Evolutionary conservation across 139 green algal genomes (phyloP).

Genomic region (Volvox reticuliferus): DNA sequence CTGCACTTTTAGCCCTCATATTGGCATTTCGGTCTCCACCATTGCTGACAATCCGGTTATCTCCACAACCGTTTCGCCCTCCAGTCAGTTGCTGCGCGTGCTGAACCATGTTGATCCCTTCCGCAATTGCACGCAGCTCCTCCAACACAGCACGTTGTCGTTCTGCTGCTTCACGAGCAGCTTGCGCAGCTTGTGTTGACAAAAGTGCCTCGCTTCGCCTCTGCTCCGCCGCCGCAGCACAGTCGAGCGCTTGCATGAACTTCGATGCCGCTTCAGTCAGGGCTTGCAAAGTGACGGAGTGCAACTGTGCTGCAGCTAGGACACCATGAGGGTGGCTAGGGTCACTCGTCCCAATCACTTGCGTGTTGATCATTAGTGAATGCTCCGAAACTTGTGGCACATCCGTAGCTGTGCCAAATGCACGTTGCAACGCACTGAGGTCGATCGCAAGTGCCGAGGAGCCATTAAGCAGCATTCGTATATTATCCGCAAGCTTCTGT

Average conservation of each 20-base stretch:
- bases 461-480: background rate
- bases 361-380: no score
- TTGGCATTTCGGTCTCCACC: no score
- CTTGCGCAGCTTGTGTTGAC: background rate
- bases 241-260: background rate
- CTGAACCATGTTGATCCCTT: background rate
- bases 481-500: background rate
- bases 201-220: background rate
- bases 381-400: no score
- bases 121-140: background rate
- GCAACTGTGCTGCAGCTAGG: slow-evolving; percentile 27
- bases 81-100: background rate
- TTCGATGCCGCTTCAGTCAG: slow-evolving; percentile 1
- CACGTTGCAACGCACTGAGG: background rate
- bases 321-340: background rate
- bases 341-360: background rate
- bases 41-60: background rate
- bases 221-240: background rate
- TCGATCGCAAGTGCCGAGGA: background rate
- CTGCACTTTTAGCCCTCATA: no score
- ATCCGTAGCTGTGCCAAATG: background rate
- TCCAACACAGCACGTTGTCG: background rate
- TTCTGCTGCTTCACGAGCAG: background rate
- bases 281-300: slow-evolving; percentile 37
- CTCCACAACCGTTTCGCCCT: background rate